A percentile compares a stretch with the other conserved stretches of the same genome.
Conservation (phyloP, 2,329 filamentous ascomycete genomes). For the Corinectria fuckeliana region DNA sequence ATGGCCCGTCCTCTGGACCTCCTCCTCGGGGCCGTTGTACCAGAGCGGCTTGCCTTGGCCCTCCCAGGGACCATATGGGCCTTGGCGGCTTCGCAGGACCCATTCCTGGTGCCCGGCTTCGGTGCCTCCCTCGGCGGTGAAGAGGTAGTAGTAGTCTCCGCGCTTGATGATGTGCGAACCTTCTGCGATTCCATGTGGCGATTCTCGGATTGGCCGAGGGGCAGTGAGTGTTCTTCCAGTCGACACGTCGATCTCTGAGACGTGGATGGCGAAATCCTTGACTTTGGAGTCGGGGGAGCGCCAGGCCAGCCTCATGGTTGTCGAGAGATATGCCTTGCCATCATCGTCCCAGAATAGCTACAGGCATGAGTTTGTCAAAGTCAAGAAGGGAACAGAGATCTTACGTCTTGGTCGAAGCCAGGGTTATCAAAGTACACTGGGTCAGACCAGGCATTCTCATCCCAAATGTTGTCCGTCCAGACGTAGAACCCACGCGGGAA, state of each 20-base stretch:
- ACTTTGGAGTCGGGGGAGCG: slow-evolving; percentile 47
- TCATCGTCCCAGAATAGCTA: slow-evolving; percentile 57
- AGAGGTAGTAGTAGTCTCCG: slow-evolving; percentile 33
- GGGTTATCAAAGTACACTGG: slow-evolving; percentile 61
- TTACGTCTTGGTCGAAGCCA: slow-evolving; percentile 58
- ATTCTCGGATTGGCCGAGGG: slow-evolving; percentile 45
- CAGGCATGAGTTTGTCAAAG: not conserved
- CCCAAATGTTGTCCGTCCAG: slow-evolving; percentile 59
- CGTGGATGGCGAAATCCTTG: slow-evolving; percentile 60
- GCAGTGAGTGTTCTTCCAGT: slow-evolving; percentile 49
- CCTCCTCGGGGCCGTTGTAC: slow-evolving; percentile 52
- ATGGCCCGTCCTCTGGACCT: slow-evolving; percentile 50
- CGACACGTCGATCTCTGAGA: slow-evolving; percentile 50
- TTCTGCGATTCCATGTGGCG: slow-evolving; percentile 50
- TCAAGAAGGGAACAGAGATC: not conserved
- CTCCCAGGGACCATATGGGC: slow-evolving; percentile 58
- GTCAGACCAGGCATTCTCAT: slow-evolving; percentile 57
- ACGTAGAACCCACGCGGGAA: slow-evolving; percentile 63
- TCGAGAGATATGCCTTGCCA: slow-evolving; percentile 56
- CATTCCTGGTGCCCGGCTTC: slow-evolving; percentile 57
- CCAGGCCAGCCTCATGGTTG: slow-evolving; percentile 44
- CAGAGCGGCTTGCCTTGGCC: slow-evolving; percentile 37
- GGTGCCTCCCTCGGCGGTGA: slow-evolving; percentile 36
- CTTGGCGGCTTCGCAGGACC: slow-evolving; percentile 53
- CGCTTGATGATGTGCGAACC: slow-evolving; percentile 43